Evolutionary conservation across 805 yeast species (phyloP).

Genomic region (Alloascoidea africana): DNA sequence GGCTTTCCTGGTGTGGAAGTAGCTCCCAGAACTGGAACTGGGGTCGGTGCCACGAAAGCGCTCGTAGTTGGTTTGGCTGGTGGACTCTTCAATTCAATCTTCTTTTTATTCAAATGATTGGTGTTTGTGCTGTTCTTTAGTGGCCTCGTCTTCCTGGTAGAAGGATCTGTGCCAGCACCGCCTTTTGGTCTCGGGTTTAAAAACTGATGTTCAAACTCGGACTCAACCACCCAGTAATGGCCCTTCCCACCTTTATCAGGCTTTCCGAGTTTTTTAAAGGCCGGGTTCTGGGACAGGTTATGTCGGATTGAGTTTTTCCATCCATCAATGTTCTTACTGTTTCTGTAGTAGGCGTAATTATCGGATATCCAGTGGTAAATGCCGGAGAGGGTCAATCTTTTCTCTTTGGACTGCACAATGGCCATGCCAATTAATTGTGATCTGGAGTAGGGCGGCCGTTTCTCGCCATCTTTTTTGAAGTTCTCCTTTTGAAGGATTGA

Average conservation of each 20-base stretch:
- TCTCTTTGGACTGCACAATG: background rate
- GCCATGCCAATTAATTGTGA: background rate
- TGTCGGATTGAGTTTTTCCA: conserved; percentile 3
- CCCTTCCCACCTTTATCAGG: conserved; percentile 34
- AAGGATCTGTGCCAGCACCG: conserved; percentile 1
- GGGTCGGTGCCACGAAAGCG: too few species aligned
- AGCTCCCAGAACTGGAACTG: too few species aligned
- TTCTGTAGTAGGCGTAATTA: background rate
- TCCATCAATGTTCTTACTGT: background rate
- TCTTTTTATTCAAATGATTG: background rate
- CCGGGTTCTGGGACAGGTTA: conserved; percentile 1
- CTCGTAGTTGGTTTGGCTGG: too few species aligned
- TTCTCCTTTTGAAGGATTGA: background rate
- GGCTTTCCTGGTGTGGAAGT: too few species aligned
- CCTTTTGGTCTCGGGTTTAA: conserved; percentile 26
- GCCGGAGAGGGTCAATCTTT: background rate
- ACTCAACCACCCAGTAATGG: conserved; percentile 83
- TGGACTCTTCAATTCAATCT: background rate
- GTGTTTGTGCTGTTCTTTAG: conserved; percentile 2
- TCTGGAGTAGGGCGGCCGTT: background rate
- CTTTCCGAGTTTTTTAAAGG: background rate
- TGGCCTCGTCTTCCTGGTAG: conserved; percentile 19
- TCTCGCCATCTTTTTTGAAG: background rate
- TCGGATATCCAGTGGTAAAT: background rate
- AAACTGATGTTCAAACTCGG: conserved; percentile 74